Conservation (phyloP, 176 grass and related monocot genomes). For the Stipa capillata region DNA sequence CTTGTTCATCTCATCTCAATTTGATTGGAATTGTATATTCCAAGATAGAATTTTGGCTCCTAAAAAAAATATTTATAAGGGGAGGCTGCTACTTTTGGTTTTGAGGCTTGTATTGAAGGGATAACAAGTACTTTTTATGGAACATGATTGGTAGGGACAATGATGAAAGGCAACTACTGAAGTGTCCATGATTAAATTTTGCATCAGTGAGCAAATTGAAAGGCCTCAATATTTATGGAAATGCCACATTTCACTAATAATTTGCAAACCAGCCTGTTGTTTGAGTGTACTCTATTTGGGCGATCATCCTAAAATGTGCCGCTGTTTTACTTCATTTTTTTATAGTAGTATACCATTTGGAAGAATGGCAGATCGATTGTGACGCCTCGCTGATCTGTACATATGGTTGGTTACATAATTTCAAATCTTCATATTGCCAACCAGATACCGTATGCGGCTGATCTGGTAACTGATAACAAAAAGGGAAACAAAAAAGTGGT, state of each 20-base stretch:
- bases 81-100: neutral
- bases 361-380: neutral
- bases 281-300: neutral
- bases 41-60: neutral
- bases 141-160: neutral
- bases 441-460: neutral
- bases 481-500: neutral
- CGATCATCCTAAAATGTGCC: neutral
- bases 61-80: neutral
- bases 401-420: neutral
- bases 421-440: neutral
- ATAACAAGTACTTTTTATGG: neutral
- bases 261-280: neutral
- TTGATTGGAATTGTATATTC: neutral
- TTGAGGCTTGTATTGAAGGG: neutral
- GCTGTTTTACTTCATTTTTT: neutral
- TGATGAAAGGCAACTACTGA: neutral
- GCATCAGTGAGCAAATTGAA: neutral
- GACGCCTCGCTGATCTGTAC: neutral
- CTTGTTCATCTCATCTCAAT: neutral
- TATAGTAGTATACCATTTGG: neutral
- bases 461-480: neutral
- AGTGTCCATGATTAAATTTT: neutral
- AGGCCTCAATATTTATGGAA: neutral
- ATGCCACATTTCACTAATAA: neutral